Conservation (phyloP, 257 asterid genomes). For the Rubia yunnanensis region DNA sequence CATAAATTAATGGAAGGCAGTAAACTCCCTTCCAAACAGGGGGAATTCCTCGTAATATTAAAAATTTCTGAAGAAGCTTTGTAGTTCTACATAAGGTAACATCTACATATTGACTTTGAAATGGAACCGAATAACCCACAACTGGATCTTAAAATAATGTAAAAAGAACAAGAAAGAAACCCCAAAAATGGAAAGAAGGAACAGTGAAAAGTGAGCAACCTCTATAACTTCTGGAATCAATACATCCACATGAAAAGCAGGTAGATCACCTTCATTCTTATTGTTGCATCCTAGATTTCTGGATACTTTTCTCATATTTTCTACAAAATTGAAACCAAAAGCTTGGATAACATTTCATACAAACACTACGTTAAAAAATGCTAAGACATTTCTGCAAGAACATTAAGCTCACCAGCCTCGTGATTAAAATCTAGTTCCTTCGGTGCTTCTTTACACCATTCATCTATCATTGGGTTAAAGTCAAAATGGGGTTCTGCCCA, state of each 20-base stretch:
- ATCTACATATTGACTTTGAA: neutral
- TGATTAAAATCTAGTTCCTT: slow-evolving; percentile 83
- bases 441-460: slow-evolving; percentile 99
- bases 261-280: slow-evolving; percentile 27
- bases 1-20: neutral
- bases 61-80: neutral
- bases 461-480: slow-evolving; percentile 94
- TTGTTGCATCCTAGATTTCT: slow-evolving; percentile 63
- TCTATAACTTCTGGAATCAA: slow-evolving; percentile 84
- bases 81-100: neutral
- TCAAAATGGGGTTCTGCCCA: slow-evolving; percentile 98
- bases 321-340: slow-evolving; percentile 40
- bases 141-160: neutral
- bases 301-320: slow-evolving; percentile 70
- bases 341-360: slow-evolving; percentile 1
- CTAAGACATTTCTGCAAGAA: slow-evolving; percentile 4
- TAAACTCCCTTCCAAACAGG: neutral
- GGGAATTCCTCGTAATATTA: neutral
- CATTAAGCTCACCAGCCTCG: slow-evolving; percentile 72
- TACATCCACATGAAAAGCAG: slow-evolving; percentile 62
- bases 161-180: neutral
- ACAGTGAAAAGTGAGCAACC: slow-evolving; percentile 36
- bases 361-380: neutral
- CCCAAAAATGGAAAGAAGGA: neutral
- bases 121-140: neutral